A percentile compares a stretch with the other conserved stretches of the same genome.
Evolutionary conservation across 2,329 filamentous ascomycete species (phyloP).

Genomic region (Fusarium anthophilum): DNA sequence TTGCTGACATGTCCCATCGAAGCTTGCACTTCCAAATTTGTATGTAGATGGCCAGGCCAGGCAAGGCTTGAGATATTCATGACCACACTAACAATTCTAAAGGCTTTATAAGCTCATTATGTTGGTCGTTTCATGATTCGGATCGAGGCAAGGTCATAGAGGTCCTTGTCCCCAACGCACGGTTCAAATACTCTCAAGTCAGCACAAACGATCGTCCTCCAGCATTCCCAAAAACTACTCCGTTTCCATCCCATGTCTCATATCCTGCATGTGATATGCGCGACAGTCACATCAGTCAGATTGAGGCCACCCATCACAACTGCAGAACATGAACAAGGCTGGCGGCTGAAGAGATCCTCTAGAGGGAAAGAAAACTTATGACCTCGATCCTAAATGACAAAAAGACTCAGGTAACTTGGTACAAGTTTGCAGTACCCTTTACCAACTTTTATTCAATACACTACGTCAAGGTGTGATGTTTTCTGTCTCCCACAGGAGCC

Average conservation of each 20-base stretch:
- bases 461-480: rapidly evolving
- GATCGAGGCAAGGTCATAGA: neutral
- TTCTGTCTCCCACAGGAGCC: rapidly evolving
- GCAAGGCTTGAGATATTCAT: neutral
- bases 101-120: neutral
- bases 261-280: neutral
- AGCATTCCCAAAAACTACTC: neutral
- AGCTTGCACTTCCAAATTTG: neutral
- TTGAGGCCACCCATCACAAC: neutral
- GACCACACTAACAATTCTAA: no score
- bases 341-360: neutral
- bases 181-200: neutral
- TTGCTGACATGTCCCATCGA: rapidly evolving
- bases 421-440: neutral
- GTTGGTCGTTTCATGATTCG: neutral
- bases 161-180: rapidly evolving
- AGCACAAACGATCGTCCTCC: neutral
- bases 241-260: neutral
- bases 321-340: neutral
- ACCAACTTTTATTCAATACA: rapidly evolving
- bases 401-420: rapidly evolving
- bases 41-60: neutral
- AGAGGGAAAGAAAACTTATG: neutral
- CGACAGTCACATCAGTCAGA: neutral
- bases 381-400: neutral